Base-by-base conservation (phyloP, 2,329 filamentous ascomycete genomes). In the Trichophyton equinum region DNA sequence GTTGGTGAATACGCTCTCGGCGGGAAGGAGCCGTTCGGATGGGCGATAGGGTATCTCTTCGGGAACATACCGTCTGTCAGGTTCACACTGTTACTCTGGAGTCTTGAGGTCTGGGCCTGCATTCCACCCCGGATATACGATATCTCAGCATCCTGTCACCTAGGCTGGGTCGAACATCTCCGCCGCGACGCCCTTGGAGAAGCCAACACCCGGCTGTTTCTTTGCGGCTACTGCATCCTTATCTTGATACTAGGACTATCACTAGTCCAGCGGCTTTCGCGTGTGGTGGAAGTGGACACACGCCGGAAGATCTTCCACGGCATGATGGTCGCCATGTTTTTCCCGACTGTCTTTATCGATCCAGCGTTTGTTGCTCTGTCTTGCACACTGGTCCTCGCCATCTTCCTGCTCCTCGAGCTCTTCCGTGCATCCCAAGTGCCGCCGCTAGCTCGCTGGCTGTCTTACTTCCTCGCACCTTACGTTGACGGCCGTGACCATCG, bases 271-370 rank as follows among this genome's bases (percentile, higher is more conserved):
- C 83, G 81, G 47, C 81, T 95, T 42, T 88, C 87, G 46, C 78
- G 84, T 2, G 78, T 89, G 57, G 91, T 88, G 66, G 91, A 96
- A 74, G 92, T 99, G 55, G 94, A 99, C 74, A 99, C 94, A 1
- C 84, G 94, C 57, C 85, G 94, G 58, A 99, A 99, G 74, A 89
- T 97, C 25, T 99, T 99, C 72, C 94, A 99, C 73, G 95, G 95
- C 67, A 96, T 92, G 81, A 97, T 97, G 88, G 92, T 97, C 6
- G 85, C 85, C 61, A 96, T 99, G 89, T 86, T 99, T 61, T 80
- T 97, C 1, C 91, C 94, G 0, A 85, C 89, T 1, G 88, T 87
- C 1, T 96, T 85, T 70, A 77, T 97, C 64, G 94, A 99, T 72
- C 92, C 94, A 0, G 80, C 86, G 46, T 97, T 89, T 72, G 85